Evolutionary conservation across 768 basidiomycete species (phyloP), one percentile per base, ranked within the genome.

Genomic region (Naematelia aurantialba): DNA sequence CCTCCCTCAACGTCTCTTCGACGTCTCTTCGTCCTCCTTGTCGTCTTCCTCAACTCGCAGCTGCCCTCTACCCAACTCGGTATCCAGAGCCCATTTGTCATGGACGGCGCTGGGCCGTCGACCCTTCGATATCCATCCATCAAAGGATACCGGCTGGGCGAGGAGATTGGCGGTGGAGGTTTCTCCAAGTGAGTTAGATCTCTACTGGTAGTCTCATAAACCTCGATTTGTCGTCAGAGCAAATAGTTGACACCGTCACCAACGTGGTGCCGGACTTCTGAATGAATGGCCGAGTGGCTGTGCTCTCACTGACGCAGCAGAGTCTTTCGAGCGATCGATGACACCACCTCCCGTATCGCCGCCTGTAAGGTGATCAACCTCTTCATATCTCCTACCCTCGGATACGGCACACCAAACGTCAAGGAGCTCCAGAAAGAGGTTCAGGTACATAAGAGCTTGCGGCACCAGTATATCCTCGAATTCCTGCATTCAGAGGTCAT

Each of bases 351-450:
- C n/a, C 29, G 46, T 12, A 84, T 89, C 2, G 90, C 89, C 8
- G 92, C 92, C 26, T 93, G 91, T 81, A 97, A 96, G 77, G 79
- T 93, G 27, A 82, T 93, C 60, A 69, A 79, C 14, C 78, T 91
- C 52, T 75, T 65, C 54, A 65, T 68, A 11, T 65, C 65, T 24
- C 65, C 66, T 31, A 46, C 60, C 3, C 52, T 66, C 8, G 65
- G 61, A 1, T 55, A 63, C 31, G 63, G 65, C 17, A 88, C 84
- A 0, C 79, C 82, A 2, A 72, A 84, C 45, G 87, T 89, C 54
- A 93, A 94, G 73, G 83, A 82, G 17, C 79, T 93, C 10, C 86
- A 96, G 56, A 94, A 92, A 72, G 96, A 99, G 75, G 92, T 96
- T 80, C 84, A 87, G 27, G 85, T 98, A 1, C 93, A 98, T 70